Evolutionary conservation across 2,329 filamentous ascomycete species (phyloP).

Genomic region (Malbranchea cinnamomea): DNA sequence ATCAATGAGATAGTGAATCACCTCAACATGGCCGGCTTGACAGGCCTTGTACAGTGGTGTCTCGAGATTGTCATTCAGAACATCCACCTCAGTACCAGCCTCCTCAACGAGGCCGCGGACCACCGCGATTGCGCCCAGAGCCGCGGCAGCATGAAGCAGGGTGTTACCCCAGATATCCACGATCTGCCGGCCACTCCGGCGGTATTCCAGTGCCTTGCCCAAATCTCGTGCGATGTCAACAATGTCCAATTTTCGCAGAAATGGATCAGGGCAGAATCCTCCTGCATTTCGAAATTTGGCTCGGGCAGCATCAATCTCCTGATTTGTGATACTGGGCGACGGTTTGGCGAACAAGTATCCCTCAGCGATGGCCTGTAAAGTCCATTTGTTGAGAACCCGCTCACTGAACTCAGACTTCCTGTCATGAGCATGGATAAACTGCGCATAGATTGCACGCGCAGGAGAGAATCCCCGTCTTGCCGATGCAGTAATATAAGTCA

Average conservation of each 20-base stretch:
- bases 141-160: conserved; percentile 14
- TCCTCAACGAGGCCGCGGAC: conserved; percentile 11
- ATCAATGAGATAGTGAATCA: conserved; percentile 14
- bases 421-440: conserved; percentile 14
- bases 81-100: conserved; percentile 8
- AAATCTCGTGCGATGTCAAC: conserved; percentile 8
- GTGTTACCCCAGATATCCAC: conserved; percentile 16
- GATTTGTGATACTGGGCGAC: conserved; percentile 1
- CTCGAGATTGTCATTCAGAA: conserved; percentile 15
- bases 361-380: conserved; percentile 13
- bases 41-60: conserved; percentile 17
- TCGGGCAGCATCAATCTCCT: conserved; percentile 10
- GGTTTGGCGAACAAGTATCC: conserved; percentile 13
- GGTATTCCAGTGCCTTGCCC: conserved; percentile 8
- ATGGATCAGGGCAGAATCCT: conserved; percentile 14
- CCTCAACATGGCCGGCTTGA: conserved; percentile 14
- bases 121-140: conserved; percentile 10
- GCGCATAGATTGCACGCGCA: conserved; percentile 15
- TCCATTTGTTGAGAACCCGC: conserved; percentile 12
- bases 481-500: conserved; percentile 13
- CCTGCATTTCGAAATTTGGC: conserved; percentile 12
- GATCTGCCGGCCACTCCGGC: conserved; percentile 4
- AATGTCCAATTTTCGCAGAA: conserved; percentile 11
- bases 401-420: conserved; percentile 10
- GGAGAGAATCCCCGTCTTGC: conserved; percentile 13